phyloP scores from a whole-genome alignment of 768 basidiomycete genomes.

The Boletus sp. region DNA sequence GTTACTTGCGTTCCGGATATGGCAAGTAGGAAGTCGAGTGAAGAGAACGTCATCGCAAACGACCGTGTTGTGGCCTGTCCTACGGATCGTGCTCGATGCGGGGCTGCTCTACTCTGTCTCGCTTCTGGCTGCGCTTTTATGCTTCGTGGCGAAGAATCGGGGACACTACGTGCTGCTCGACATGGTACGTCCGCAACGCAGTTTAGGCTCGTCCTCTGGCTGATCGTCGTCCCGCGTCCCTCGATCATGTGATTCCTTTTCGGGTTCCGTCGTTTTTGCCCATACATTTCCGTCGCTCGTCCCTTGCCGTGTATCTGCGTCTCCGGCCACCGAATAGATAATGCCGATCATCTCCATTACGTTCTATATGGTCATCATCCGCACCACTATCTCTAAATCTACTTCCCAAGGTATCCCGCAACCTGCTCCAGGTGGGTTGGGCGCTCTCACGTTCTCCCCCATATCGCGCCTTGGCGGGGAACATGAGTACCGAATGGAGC shows the following conservation, averaged over 20 bases:
- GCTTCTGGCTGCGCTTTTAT: slow-evolving; percentile 22
- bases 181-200: slow-evolving; percentile 5
- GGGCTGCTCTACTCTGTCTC: slow-evolving; percentile 23
- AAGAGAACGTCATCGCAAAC: background rate
- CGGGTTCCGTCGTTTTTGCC: too few relatives aligned
- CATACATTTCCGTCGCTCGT: too few relatives aligned
- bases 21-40: too few relatives aligned
- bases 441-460: too few relatives aligned
- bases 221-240: background rate
- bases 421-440: too few relatives aligned
- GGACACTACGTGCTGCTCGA: slow-evolving; percentile 23
- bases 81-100: slow-evolving; percentile 25
- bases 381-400: background rate
- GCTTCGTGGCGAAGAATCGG: slow-evolving; percentile 21
- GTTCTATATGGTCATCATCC: slow-evolving; percentile 14
- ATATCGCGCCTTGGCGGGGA: too few relatives aligned
- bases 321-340: too few relatives aligned
- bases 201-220: background rate
- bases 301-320: too few relatives aligned
- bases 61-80: slow-evolving; percentile 15
- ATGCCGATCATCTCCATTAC: slow-evolving; percentile 14
- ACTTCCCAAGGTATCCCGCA: too few relatives aligned
- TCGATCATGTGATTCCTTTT: too few relatives aligned
- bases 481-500: too few relatives aligned
- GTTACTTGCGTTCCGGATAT: too few relatives aligned